phyloP scores from a whole-genome alignment of 2,329 filamentous ascomycete species.

The Sporothrix globosa region DNA sequence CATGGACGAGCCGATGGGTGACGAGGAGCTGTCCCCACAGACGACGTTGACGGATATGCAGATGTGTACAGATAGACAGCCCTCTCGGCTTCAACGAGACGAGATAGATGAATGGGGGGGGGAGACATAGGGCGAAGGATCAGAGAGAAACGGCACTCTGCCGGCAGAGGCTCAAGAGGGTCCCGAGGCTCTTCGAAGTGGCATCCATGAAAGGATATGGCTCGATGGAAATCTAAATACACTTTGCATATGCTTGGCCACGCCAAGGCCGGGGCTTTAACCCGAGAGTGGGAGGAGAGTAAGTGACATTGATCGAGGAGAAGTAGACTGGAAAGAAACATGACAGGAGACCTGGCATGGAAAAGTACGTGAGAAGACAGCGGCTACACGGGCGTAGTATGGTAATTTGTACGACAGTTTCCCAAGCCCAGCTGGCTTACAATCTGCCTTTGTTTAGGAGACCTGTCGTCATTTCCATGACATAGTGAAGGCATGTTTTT shows the following conservation, averaged over 20 bases:
- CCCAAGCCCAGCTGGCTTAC: too few species aligned
- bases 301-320: too few species aligned
- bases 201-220: too few species aligned
- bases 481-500: too few species aligned
- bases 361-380: too few species aligned
- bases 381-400: too few species aligned
- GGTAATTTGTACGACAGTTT: too few species aligned
- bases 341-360: too few species aligned
- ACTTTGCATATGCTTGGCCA: slow-evolving; percentile 5
- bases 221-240: slow-evolving; percentile 1
- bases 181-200: not conserved
- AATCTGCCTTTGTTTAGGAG: too few species aligned
- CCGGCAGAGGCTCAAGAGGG: not conserved
- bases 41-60: slow-evolving; percentile 7
- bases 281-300: not conserved
- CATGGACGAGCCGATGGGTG: not conserved
- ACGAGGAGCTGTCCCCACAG: slow-evolving; percentile 14
- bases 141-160: not conserved
- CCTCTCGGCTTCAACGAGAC: slow-evolving; percentile 13
- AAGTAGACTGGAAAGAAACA: not conserved
- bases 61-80: not conserved
- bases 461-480: too few species aligned
- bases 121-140: too few species aligned
- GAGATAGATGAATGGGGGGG: slow-evolving; percentile 1
- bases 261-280: slow-evolving; percentile 11